phyloP scores from a whole-genome alignment of 257 asterid species.

The Henckelia pumila region DNA sequence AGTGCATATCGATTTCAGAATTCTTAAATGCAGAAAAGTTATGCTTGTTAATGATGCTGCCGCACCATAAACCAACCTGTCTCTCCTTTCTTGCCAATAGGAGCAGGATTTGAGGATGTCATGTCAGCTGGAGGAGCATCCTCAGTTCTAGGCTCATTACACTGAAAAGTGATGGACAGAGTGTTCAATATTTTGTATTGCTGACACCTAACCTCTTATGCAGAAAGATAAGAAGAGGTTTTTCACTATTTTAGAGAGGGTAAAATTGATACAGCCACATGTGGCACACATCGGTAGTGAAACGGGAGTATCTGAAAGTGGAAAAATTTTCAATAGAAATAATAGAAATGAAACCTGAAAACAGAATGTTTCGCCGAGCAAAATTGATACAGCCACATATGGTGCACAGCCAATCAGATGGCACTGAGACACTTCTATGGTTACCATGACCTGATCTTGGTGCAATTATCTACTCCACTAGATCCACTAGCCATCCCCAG shows the following conservation, averaged over 20 bases:
- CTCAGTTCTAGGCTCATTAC: slow-evolving; percentile 90
- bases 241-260: too few relatives aligned
- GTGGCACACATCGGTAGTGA: too few relatives aligned
- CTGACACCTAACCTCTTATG: too few relatives aligned
- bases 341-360: slow-evolving; percentile 72
- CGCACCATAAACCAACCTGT: slow-evolving; percentile 49
- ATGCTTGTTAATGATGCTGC: not conserved
- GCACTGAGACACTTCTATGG: slow-evolving; percentile 59
- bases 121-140: slow-evolving; percentile 98
- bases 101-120: slow-evolving; percentile 59
- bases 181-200: not conserved
- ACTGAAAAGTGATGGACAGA: slow-evolving; percentile 44
- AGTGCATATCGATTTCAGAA: slow-evolving; percentile 25
- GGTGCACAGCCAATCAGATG: slow-evolving; percentile 98
- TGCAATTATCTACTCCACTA: slow-evolving; percentile 52
- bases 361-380: slow-evolving; percentile 94
- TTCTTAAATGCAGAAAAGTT: slow-evolving; percentile 16
- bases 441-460: slow-evolving; percentile 74
- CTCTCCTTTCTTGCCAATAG: slow-evolving; percentile 84
- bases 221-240: too few relatives aligned
- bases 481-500: slow-evolving; percentile 66
- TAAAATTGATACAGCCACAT: too few relatives aligned
- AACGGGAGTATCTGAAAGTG: not conserved
- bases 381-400: slow-evolving; percentile 95
- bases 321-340: slow-evolving; percentile 15